Evolutionary conservation across 495 filamentous ascomycete genomes (phyloP).

Genomic region (Beverwykella pulmonaria): DNA sequence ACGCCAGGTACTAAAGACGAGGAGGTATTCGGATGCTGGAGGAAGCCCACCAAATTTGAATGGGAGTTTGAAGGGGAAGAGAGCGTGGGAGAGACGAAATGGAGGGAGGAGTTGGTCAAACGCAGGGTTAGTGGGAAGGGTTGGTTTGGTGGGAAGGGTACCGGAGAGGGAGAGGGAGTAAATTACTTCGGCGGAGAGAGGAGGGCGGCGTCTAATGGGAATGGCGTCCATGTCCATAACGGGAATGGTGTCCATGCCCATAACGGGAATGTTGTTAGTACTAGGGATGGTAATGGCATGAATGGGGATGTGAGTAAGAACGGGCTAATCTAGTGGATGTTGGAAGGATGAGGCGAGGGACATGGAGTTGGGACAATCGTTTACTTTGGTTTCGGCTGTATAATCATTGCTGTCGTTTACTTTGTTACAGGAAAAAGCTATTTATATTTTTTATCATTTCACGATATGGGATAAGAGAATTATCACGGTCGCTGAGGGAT

Average conservation of each 20-base stretch:
- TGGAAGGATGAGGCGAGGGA: no score
- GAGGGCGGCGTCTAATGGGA: neutral
- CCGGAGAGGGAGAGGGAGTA: neutral
- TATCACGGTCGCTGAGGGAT: no score
- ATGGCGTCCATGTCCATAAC: neutral
- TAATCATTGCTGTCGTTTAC: no score
- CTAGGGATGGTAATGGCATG: constrained; percentile 3
- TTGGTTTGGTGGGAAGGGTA: neutral
- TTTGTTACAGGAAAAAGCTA: no score
- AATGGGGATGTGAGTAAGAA: constrained; percentile 4
- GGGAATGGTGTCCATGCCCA: neutral
- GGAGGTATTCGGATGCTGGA: constrained; percentile 21
- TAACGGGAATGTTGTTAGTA: neutral
- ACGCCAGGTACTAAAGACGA: constrained; percentile 27
- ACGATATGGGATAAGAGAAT: no score
- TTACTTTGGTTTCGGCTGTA: no score
- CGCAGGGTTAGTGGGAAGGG: constrained; percentile 26
- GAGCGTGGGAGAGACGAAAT: constrained; percentile 5
- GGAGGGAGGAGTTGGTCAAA: constrained; percentile 28
- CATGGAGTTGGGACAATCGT: no score
- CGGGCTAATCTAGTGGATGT: neutral
- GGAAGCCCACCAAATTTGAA: constrained; percentile 19
- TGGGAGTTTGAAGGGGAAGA: constrained; percentile 24
- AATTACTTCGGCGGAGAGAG: neutral
- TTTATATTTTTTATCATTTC: no score